Evolutionary conservation across 345 rosid genomes (phyloP), one percentile per base, ranked within the genome.

Genomic region (Microcos paniculata): DNA sequence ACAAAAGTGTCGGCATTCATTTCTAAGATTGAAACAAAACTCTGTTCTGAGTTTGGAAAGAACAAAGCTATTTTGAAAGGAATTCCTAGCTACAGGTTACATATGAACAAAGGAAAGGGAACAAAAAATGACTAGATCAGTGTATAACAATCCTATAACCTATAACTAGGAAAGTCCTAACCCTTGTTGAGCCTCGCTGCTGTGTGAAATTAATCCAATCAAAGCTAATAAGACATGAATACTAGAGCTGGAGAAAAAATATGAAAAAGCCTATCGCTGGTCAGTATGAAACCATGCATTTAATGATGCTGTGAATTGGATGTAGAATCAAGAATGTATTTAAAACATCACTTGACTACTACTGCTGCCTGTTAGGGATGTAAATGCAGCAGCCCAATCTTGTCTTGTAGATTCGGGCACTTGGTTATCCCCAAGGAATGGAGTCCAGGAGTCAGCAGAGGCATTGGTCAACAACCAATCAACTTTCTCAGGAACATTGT

Each of bases 311-410:
- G 24, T 28, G 30, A 68, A 68, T 28, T 23, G 6, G 42, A 48
- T 24, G 42, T 48, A 4, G n/a, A n/a, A n/a, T n/a, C n/a, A n/a
- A n/a, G 30, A 55, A 56, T 56, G 14, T 8, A 31, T 45, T 67
- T 55, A 26, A 67, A 45, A 43, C 38, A 48, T 16, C 18, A 24
- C 40, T 48, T 49, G 18, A 18, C 57, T 33, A 2, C 16, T 28
- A 18, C 30, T 19, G 7, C 31, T 56, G 16, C 40, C 16, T 0
- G 84, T 78, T 35, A 85, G n/a, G 43, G 64, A 79, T 9, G 83
- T 65, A 66, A 88, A 90, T 15, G 86, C 85, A 62, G 73, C 74
- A 74, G 73, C 77, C 98, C 98, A 93, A 0, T 79, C 84, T 67
- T 38, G 78, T 64, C 40, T 80, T 4, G 71, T 77, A 15, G 85